phyloP scores from a whole-genome alignment of 2,329 filamentous ascomycete genomes.

The Fusarium aywerte region DNA sequence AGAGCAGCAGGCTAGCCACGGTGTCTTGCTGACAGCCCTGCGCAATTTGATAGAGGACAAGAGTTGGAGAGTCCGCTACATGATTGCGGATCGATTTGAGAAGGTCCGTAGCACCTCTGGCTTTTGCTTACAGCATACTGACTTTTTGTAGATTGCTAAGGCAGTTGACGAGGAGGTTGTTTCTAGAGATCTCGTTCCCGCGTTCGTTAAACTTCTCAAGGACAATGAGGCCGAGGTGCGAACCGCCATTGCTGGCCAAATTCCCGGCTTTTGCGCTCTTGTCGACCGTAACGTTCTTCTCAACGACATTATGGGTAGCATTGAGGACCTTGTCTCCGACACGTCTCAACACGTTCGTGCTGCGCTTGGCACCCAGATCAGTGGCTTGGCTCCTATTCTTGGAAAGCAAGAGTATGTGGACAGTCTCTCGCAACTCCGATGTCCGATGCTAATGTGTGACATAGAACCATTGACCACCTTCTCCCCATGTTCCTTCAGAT shows the following conservation, averaged over 20 bases:
- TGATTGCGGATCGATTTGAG: constrained; percentile 98
- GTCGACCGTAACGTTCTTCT: constrained; percentile 89
- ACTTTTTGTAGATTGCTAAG: constrained; percentile 81
- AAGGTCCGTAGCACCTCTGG: constrained; percentile 65
- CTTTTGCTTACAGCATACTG: constrained; percentile 48
- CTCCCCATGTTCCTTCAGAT: constrained; percentile 99
- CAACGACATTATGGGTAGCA: constrained; percentile 94
- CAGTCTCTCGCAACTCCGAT: not conserved
- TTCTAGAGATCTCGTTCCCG: constrained; percentile 90
- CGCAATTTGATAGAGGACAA: constrained; percentile 97
- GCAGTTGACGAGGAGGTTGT: constrained; percentile 98
- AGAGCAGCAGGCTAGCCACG: constrained; percentile 96
- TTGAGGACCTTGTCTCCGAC: constrained; percentile 96
- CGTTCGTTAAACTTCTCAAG: constrained; percentile 97
- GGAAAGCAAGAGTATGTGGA: constrained; percentile 91
- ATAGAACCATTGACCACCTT: constrained; percentile 91
- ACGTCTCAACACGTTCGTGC: constrained; percentile 96
- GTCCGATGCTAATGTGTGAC: not conserved
- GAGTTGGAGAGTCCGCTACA: constrained; percentile 98
- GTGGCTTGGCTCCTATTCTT: constrained; percentile 93
- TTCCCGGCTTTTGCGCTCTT: constrained; percentile 93
- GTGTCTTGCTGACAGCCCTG: constrained; percentile 88
- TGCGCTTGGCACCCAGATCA: constrained; percentile 95
- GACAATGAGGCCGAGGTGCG: constrained; percentile 98
- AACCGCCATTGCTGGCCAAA: constrained; percentile 96